Conservation (phyloP, 345 rosid genomes). For the Sapria himalayana region DNA sequence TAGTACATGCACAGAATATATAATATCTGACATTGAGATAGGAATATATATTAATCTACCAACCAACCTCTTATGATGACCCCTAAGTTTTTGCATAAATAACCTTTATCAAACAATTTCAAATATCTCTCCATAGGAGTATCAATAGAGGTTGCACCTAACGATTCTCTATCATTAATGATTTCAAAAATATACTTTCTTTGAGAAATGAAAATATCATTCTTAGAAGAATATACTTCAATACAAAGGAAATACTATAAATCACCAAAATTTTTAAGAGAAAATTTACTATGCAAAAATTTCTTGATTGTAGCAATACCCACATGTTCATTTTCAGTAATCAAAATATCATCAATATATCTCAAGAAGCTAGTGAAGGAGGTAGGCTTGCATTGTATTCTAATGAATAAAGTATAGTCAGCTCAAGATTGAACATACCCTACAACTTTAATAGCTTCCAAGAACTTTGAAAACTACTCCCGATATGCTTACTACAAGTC, state of each 20-base stretch:
- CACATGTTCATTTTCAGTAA: background rate
- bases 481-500: background rate
- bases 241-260: slow-evolving; percentile 1
- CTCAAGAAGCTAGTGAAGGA: background rate
- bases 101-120: background rate
- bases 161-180: background rate
- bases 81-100: background rate
- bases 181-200: too few relatives aligned
- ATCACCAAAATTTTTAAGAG: background rate
- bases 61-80: background rate
- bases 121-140: background rate
- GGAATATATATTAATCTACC: background rate
- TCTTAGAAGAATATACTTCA: too few relatives aligned
- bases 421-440: background rate
- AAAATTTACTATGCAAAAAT: background rate
- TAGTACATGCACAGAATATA: background rate
- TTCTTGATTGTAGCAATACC: background rate
- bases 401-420: background rate
- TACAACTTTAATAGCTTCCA: background rate
- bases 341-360: background rate
- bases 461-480: background rate
- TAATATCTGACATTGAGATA: slow-evolving; percentile 3
- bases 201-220: too few relatives aligned
- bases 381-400: background rate
- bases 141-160: background rate